Conservation (phyloP, 257 asterid genomes). For the Orobanche coerulescens region DNA sequence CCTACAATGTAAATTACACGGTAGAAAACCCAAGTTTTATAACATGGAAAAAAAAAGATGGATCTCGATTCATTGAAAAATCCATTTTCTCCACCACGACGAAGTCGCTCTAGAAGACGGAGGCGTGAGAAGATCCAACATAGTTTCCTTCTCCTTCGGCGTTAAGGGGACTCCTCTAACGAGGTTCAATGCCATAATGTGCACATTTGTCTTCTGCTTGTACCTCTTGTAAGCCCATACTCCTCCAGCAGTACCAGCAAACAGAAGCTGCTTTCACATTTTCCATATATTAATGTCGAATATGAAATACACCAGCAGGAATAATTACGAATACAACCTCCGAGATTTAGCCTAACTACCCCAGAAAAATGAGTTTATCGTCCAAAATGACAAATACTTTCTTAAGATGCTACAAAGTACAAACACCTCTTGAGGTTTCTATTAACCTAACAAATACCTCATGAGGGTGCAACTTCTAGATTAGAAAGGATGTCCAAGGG, state of each 20-base stretch:
- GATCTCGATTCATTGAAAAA: constrained; percentile 26
- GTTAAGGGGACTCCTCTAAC: constrained; percentile 81
- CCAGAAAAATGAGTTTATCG: neutral
- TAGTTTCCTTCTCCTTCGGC: constrained; percentile 70
- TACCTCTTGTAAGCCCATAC: constrained; percentile 75
- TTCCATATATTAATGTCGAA: constrained; percentile 12
- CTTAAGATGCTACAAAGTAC: no score
- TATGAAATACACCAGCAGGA: neutral
- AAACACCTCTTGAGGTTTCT: no score
- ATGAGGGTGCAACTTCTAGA: neutral
- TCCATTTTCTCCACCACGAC: constrained; percentile 61
- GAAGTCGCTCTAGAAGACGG: constrained; percentile 44
- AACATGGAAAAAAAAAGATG: no score
- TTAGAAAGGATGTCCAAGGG: neutral
- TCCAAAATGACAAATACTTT: neutral
- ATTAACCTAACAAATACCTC: no score
- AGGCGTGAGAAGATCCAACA: constrained; percentile 86
- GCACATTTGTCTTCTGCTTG: constrained; percentile 65
- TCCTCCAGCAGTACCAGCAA: constrained; percentile 76
- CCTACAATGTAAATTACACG: no score
- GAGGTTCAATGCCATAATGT: constrained; percentile 85
- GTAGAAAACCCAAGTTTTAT: no score
- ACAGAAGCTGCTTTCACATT: constrained; percentile 40
- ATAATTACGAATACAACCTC: neutral
- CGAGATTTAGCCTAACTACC: neutral